Conservation (phyloP, 1,139 yeast species). For the Candida sojae region DNA sequence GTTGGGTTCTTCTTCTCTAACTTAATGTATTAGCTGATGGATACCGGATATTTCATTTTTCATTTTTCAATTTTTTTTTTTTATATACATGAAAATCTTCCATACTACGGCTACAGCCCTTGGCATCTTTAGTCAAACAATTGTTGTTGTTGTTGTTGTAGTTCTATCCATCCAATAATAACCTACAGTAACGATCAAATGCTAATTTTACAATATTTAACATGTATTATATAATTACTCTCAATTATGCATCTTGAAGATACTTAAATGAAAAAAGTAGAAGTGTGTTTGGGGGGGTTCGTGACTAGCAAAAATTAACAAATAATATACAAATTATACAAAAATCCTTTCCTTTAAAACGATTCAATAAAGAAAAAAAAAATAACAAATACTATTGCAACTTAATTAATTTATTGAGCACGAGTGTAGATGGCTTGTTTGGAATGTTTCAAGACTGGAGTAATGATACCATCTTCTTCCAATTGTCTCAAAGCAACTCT, state of each 20-base stretch:
- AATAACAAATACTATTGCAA: background rate
- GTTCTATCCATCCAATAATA: too few relatives aligned
- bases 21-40: too few relatives aligned
- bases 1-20: background rate
- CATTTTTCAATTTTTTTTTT: too few relatives aligned
- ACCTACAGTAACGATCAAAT: too few relatives aligned
- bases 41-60: too few relatives aligned
- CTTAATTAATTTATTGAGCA: constrained; percentile 43
- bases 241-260: background rate
- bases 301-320: background rate
- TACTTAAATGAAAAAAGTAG: background rate
- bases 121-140: too few relatives aligned
- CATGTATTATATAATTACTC: constrained; percentile 1
- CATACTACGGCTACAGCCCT: too few relatives aligned
- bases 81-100: too few relatives aligned
- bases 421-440: constrained; percentile 96
- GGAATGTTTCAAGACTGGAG: constrained; percentile 93
- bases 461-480: constrained; percentile 93
- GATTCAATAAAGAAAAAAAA: background rate
- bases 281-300: background rate
- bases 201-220: background rate
- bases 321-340: constrained; percentile 4
- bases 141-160: too few relatives aligned
- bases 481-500: constrained; percentile 97
- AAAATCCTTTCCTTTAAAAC: background rate